A percentile compares a stretch with the other conserved stretches of the same genome.
Conservation (phyloP, 2,329 filamentous ascomycete species). For the Byssothecium circinans region DNA sequence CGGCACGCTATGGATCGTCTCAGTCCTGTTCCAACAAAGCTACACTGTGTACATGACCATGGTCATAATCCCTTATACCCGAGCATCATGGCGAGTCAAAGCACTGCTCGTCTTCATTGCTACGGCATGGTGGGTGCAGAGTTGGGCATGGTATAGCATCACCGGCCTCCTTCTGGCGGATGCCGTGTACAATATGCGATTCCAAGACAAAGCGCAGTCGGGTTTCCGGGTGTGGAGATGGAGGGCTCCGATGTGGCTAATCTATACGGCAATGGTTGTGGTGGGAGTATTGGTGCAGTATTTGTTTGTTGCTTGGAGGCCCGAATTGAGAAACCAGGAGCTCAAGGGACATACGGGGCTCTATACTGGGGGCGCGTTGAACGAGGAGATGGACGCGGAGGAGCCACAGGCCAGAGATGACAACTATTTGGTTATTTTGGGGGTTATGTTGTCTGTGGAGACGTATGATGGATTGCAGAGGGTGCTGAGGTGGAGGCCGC, state of each 20-base stretch:
- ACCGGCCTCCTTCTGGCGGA: conserved; percentile 54
- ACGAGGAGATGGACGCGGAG: conserved; percentile 35
- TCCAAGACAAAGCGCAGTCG: conserved; percentile 26
- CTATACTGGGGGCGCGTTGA: conserved; percentile 45
- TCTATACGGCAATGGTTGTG: conserved; percentile 34
- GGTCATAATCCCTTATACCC: conserved; percentile 50
- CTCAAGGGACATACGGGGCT: conserved; percentile 46
- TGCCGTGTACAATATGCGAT: conserved; percentile 47
- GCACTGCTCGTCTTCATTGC: conserved; percentile 45
- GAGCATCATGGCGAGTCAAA: conserved; percentile 46
- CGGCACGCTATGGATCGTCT: conserved; percentile 51
- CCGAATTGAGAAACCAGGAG: conserved; percentile 42
- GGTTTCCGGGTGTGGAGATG: conserved; percentile 19
- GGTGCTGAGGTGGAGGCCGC: conserved; percentile 37
- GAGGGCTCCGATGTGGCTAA: conserved; percentile 31
- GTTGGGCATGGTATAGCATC: conserved; percentile 52
- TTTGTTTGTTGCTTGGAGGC: conserved; percentile 47
- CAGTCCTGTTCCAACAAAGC: conserved; percentile 50
- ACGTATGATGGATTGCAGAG: conserved; percentile 41
- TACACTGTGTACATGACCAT: conserved; percentile 54
- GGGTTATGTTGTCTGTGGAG: conserved; percentile 47
- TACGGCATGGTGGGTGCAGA: conserved; percentile 52
- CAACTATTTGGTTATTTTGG: conserved; percentile 49
- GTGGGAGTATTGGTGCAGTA: conserved; percentile 47
- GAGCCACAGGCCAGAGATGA: conserved; percentile 47